Conservation (phyloP, 2,329 filamentous ascomycete genomes). For the Alternaria gansuensis region DNA sequence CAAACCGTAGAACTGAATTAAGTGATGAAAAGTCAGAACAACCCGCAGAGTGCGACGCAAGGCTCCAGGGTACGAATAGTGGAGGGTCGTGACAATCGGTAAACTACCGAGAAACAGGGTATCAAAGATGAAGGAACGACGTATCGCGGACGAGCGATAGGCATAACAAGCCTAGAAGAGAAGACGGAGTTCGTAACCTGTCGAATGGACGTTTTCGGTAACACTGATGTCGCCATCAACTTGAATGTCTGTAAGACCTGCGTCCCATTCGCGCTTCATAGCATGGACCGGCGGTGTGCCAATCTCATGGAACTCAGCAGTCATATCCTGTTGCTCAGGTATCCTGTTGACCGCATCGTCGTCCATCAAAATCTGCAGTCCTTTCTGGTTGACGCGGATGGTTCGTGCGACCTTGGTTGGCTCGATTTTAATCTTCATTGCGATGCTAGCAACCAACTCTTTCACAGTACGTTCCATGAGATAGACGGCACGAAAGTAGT, state of each 20-base stretch:
- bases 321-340: conserved; percentile 90
- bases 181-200: conserved; percentile 60
- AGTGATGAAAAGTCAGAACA: conserved; percentile 23
- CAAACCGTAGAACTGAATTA: conserved; percentile 24
- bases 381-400: conserved; percentile 75
- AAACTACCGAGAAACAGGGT: conserved; percentile 29
- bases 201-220: conserved; percentile 55
- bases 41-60: conserved; percentile 21
- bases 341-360: conserved; percentile 87
- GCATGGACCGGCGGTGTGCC: conserved; percentile 53
- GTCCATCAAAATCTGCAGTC: conserved; percentile 85
- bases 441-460: conserved; percentile 77
- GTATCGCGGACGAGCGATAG: conserved; percentile 8
- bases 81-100: conserved; percentile 45
- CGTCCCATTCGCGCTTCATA: conserved; percentile 64
- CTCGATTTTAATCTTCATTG: conserved; percentile 83
- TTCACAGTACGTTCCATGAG: conserved; percentile 77
- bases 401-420: conserved; percentile 73
- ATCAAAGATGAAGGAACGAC: conserved; percentile 20
- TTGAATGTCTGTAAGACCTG: conserved; percentile 58
- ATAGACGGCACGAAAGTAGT: conserved; percentile 88
- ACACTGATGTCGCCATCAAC: conserved; percentile 59
- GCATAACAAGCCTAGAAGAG: conserved; percentile 51
- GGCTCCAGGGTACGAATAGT: conserved; percentile 42
- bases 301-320: conserved; percentile 73